Conservation (phyloP, 108 stramenopile genomes). For the Mediolabrus comicus region DNA sequence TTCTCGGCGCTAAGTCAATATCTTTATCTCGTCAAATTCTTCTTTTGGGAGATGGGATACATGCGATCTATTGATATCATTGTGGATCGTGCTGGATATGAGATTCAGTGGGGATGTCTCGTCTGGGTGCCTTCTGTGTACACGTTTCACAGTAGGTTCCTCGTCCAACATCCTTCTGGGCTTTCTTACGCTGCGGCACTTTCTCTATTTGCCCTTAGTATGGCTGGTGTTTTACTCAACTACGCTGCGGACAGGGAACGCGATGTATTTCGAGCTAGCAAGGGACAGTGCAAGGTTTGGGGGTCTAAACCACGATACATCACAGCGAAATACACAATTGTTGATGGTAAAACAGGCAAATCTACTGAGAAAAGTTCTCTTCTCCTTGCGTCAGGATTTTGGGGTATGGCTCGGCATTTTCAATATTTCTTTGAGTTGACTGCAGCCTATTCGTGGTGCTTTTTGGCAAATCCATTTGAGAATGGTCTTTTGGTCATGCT, state of each 20-base stretch:
- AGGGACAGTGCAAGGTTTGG: constrained; percentile 88
- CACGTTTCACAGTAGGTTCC: constrained; percentile 83
- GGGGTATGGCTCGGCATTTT: constrained; percentile 96
- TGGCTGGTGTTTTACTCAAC: constrained; percentile 84
- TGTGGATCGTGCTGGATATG: constrained; percentile 89
- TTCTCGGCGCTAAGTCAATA: constrained; percentile 50
- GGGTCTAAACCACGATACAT: constrained; percentile 86
- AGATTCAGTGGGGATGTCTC: constrained; percentile 98
- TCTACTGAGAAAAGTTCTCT: constrained; percentile 64
- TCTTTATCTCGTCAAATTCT: constrained; percentile 98
- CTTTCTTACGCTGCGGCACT: constrained; percentile 58
- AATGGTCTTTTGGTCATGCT: constrained; percentile 78
- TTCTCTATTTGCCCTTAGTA: constrained; percentile 68
- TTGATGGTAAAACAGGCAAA: constrained; percentile 56
- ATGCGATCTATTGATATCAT: constrained; percentile 97
- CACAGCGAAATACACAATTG: constrained; percentile 86
- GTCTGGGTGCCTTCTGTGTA: constrained; percentile 98
- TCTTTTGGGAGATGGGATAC: constrained; percentile 99
- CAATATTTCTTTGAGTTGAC: constrained; percentile 95
- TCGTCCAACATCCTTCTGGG: constrained; percentile 82
- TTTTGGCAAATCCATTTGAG: constrained; percentile 70
- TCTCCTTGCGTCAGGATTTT: constrained; percentile 84
- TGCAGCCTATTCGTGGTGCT: constrained; percentile 91
- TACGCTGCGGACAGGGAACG: constrained; percentile 97
- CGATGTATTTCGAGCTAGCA: constrained; percentile 84